Evolutionary conservation across 2,329 filamentous ascomycete species (phyloP), one percentile per base, ranked within the genome.

Genomic region (Phaeoacremonium minimum): DNA sequence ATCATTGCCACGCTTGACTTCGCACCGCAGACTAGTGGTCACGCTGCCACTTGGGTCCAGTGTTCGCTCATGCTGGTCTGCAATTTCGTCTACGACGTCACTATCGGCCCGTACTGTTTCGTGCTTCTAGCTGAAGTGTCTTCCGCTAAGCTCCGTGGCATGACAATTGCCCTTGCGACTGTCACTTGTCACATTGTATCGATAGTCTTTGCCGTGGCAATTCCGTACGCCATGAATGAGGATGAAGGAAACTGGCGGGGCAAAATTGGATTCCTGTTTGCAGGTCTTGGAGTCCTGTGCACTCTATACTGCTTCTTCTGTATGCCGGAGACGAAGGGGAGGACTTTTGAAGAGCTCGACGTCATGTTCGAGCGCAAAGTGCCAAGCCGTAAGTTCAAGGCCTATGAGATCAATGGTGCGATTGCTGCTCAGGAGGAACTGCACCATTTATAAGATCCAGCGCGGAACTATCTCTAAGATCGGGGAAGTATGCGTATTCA

Each of bases 1-100:
- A 38, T 59, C 4, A 60, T 67, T 13, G 65, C 60, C 12, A 52
- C 59, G 5, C 41, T 67, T 5, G 63, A 63, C 32, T 54, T 58
- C 15, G 48, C 63, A 3, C 33, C 40, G 1, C 55, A 64, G 37
- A 60, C 61, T 11, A 2, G 28, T 4, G 48, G 48, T 2, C 49
- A 59, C 22, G 33, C 38, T 1, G 41, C 52, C 1, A 48, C 50
- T 2, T 69, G 65, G 60, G 61, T 60, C 0, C 63, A 69, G 42
- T 61, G 58, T 4, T 54, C 53, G 4, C 45, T 71, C 3, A 51
- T 56, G 39, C 32, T 58, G 1, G 39, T 44, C 4, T 58, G 49
- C 38, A 52, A 41, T 4, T 32, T 47, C 28, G 22, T 43, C 18
- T 47, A 45, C 40, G 43, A 47, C 33, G 32, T 45, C 5, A 45